Evolutionary conservation across 2,329 filamentous ascomycete genomes (phyloP).

Genomic region (Penicillium italicum): DNA sequence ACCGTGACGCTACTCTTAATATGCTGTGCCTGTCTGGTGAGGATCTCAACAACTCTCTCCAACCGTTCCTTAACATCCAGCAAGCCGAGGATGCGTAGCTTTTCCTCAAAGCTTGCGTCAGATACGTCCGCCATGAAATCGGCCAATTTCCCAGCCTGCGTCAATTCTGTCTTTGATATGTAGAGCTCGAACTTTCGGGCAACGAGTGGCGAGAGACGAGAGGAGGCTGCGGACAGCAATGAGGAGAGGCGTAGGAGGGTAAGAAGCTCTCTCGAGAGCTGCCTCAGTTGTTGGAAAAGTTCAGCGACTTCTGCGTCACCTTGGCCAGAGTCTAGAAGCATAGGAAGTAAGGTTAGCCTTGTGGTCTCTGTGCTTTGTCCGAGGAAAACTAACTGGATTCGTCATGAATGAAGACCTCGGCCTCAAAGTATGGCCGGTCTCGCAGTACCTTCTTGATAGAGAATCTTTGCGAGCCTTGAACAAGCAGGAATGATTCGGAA

Average conservation of each 20-base stretch:
- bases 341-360: constrained; percentile 7
- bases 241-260: constrained; percentile 80
- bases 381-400: constrained; percentile 59
- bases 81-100: constrained; percentile 78
- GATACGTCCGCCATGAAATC: constrained; percentile 97
- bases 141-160: constrained; percentile 79
- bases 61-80: constrained; percentile 74
- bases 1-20: constrained; percentile 88
- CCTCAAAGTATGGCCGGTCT: constrained; percentile 83
- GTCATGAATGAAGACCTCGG: constrained; percentile 66
- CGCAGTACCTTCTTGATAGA: constrained; percentile 69
- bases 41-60: constrained; percentile 74
- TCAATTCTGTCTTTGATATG: constrained; percentile 75
- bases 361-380: not conserved
- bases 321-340: constrained; percentile 34
- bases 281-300: constrained; percentile 76
- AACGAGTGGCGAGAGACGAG: constrained; percentile 74
- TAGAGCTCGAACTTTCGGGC: constrained; percentile 82
- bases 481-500: constrained; percentile 75
- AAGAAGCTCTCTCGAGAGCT: constrained; percentile 79
- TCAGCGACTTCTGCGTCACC: constrained; percentile 64
- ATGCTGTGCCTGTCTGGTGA: constrained; percentile 74
- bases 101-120: constrained; percentile 84
- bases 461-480: constrained; percentile 79
- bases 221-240: constrained; percentile 68